Evolutionary conservation across 345 rosid species (phyloP), one percentile per base, ranked within the genome.

Genomic region (Lepidium africanum): DNA sequence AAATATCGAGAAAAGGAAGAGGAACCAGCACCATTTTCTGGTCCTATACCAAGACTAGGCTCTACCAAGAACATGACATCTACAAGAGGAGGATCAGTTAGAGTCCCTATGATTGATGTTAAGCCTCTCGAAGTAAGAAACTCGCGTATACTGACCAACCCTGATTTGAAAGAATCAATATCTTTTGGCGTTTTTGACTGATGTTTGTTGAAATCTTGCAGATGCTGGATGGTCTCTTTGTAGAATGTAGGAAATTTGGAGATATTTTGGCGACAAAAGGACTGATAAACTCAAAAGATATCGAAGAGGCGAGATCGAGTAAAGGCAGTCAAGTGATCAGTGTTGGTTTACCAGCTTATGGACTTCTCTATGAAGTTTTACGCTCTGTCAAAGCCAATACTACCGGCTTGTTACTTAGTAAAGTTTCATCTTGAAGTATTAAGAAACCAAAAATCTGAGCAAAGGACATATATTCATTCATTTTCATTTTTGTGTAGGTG

Each of bases 261-360:
- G 96, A 91, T 58, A 67, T 39, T 52, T 67, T 89, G 83, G 81
- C 85, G 23, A 70, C 80, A 6, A 84, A 86, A 69, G 99, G 99
- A 19, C 70, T 95, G 47, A 87, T 91, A 77, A 85, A 87, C 5
- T 75, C 67, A 11, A 76, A 82, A 80, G 99, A 95, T 82, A 83
- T 89, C 13, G 93, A 86, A 77, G 91, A 85, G 40, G 88, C 90
- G 11, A 91, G 80, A 70, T 83, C 89, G 14, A 75, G 68, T 11
- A 82, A 74, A 37, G 81, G 90, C 45, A 79, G 89, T 54, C 76
- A 59, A 37, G 92, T 91, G 65, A 75, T 95, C 52, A 85, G 88
- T 75, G 59, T 83, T n/a, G 99, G 99, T 21, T 84, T 95, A 65
- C 99, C 96, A 1, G 90, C 97, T 65, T 91, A 89, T 78, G 81